Percentiles rank a stretch among this genome's conserved stretches.
These are phyloP conservation scores for Daldinia childiae DNA, from an alignment of 495 filamentous ascomycete species.

Conservation along the genomic window DNA sequence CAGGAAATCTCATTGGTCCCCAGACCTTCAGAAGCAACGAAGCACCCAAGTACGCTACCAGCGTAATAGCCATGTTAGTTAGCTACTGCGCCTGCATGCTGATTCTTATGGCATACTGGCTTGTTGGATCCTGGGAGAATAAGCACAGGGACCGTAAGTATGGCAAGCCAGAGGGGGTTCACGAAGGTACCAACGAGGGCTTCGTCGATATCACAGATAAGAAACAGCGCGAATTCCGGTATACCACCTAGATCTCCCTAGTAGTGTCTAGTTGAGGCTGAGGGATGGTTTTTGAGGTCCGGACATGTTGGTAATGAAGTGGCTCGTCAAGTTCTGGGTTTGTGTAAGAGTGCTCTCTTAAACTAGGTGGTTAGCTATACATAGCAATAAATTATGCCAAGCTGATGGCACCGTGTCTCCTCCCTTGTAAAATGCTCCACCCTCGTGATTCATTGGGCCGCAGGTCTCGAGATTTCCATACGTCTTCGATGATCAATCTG, in stretches of 20 bases:
- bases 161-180: constrained; percentile 25
- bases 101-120: constrained; percentile 45
- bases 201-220: constrained; percentile 49
- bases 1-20: constrained; percentile 64
- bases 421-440: constrained; percentile 32
- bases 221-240: constrained; percentile 46
- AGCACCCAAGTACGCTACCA: constrained; percentile 54
- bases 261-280: background rate
- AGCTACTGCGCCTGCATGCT: constrained; percentile 47
- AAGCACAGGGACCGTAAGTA: constrained; percentile 37
- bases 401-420: constrained; percentile 36
- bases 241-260: constrained; percentile 36
- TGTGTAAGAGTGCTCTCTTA: background rate
- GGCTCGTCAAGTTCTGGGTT: background rate
- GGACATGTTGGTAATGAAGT: background rate
- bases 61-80: constrained; percentile 47
- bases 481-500: constrained; percentile 35
- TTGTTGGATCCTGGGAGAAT: constrained; percentile 41
- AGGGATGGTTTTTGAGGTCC: background rate
- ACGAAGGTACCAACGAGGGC: constrained; percentile 26
- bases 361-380: background rate
- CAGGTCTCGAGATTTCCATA: constrained; percentile 35
- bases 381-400: constrained; percentile 31
- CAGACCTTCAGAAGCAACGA: constrained; percentile 61
- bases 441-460: constrained; percentile 24